phyloP scores from a whole-genome alignment of 441 rosid genomes.

The Euphorbia celastroides region DNA sequence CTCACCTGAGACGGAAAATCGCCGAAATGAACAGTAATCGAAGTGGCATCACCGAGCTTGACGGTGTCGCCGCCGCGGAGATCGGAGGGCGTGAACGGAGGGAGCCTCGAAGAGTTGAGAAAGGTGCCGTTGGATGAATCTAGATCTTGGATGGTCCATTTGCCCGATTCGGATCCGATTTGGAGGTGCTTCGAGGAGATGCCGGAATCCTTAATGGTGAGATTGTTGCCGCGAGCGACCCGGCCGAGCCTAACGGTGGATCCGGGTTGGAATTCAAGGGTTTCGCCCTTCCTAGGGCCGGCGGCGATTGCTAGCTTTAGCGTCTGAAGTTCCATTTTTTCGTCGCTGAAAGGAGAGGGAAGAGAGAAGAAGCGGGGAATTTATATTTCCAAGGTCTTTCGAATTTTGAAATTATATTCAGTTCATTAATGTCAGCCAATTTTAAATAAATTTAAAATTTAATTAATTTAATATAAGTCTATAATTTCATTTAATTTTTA shows the following conservation, averaged over 20 bases:
- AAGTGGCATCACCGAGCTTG: constrained; percentile 53
- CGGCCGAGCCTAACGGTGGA: constrained; percentile 56
- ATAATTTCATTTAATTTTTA: too few species aligned
- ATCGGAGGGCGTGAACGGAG: constrained; percentile 28
- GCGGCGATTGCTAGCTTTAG: constrained; percentile 38
- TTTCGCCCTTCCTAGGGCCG: constrained; percentile 70
- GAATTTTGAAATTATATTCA: too few species aligned
- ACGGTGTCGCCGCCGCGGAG: constrained; percentile 46
- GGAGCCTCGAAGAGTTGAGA: constrained; percentile 36
- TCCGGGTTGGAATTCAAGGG: constrained; percentile 42
- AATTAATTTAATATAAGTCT: too few species aligned
- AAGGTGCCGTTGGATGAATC: constrained; percentile 77
- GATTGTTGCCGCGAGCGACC: constrained; percentile 56
- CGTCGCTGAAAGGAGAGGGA: too few species aligned
- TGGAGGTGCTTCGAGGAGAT: constrained; percentile 66
- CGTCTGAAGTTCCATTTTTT: constrained; percentile 30
- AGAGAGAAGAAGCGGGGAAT: too few species aligned
- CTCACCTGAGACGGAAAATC: constrained; percentile 19
- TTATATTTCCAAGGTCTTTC: too few species aligned
- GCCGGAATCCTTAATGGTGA: constrained; percentile 61
- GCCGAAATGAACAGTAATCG: constrained; percentile 34
- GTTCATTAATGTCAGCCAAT: too few species aligned
- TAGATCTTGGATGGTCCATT: constrained; percentile 61
- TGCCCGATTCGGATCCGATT: constrained; percentile 39
- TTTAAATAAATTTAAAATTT: too few species aligned